These are phyloP conservation scores for Mucor velutinosus DNA, from an alignment of 371 early-diverging fungal genomes.

Conservation along the genomic window DNA sequence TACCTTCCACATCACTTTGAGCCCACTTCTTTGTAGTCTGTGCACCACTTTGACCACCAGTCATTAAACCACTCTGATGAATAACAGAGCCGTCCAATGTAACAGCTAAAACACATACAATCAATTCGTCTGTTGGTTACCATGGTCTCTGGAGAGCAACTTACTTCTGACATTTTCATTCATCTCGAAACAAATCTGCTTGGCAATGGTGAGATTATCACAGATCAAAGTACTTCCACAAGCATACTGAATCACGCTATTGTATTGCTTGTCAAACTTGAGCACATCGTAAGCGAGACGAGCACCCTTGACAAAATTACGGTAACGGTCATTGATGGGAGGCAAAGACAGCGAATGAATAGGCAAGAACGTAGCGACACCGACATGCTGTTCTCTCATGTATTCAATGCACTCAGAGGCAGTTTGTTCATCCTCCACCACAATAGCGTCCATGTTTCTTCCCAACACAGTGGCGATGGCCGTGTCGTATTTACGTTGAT, in stretches of 20 bases:
- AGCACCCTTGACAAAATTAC: constrained; percentile 76
- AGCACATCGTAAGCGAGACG: constrained; percentile 89
- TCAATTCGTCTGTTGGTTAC: background rate
- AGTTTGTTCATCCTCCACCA: constrained; percentile 76
- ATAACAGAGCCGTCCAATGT: constrained; percentile 94
- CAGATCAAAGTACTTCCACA: constrained; percentile 90
- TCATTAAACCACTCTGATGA: constrained; percentile 95
- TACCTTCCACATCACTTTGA: constrained; percentile 77
- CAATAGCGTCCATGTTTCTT: constrained; percentile 79
- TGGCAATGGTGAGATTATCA: constrained; percentile 86
- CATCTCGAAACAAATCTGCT: constrained; percentile 79
- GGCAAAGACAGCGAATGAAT: constrained; percentile 78
- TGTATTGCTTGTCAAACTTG: constrained; percentile 78
- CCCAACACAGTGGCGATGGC: constrained; percentile 83
- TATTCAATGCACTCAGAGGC: constrained; percentile 88
- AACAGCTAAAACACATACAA: constrained; percentile 58
- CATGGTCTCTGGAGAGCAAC: background rate
- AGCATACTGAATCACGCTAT: constrained; percentile 83
- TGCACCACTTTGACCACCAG: constrained; percentile 72
- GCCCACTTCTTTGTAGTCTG: constrained; percentile 78
- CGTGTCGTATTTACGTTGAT: constrained; percentile 89
- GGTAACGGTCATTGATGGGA: constrained; percentile 78
- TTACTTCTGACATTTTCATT: constrained; percentile 82
- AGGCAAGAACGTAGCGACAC: constrained; percentile 95
- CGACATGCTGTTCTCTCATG: constrained; percentile 91